Percentiles rank a stretch among this genome's conserved stretches.
Evolutionary conservation across 23 red algal species (phyloP).

Genomic region (Gracilariopsis chorda): DNA sequence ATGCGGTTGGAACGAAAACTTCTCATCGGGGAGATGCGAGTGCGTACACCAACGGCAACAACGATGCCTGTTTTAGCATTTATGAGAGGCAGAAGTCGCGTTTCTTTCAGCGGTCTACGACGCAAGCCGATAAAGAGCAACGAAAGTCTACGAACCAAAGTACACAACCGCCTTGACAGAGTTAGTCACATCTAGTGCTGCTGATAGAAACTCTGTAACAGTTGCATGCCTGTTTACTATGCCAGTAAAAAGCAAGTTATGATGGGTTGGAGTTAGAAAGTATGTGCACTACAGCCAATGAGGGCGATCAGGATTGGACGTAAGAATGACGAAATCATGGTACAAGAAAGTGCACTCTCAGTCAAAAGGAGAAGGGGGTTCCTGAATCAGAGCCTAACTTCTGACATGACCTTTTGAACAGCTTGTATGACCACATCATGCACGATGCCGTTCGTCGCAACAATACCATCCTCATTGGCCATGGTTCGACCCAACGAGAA

Average conservation of each 20-base stretch:
- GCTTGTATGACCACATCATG: conserved; percentile 51
- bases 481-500: conserved; percentile 86
- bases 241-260: neutral
- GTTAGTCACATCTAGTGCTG: neutral
- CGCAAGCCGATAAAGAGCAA: neutral
- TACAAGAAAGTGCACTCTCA: too few relatives aligned
- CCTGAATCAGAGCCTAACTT: too few relatives aligned
- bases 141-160: too few relatives aligned
- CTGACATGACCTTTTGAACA: conserved; percentile 39
- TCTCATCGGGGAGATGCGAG: neutral
- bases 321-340: too few relatives aligned
- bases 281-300: neutral
- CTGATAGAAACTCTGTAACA: too few relatives aligned
- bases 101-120: neutral
- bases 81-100: conserved; percentile 11
- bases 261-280: neutral
- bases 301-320: too few relatives aligned
- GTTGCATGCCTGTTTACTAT: too few relatives aligned
- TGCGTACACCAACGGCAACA: neutral
- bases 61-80: conserved; percentile 32
- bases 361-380: too few relatives aligned
- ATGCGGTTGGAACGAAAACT: neutral
- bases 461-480: conserved; percentile 89
- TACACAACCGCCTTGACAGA: too few relatives aligned
- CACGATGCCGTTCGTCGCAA: conserved; percentile 73